A percentile compares a stretch with the other conserved stretches of the same genome.
Evolutionary conservation across 441 rosid genomes (phyloP).

Genomic region (Sinapis alba): DNA sequence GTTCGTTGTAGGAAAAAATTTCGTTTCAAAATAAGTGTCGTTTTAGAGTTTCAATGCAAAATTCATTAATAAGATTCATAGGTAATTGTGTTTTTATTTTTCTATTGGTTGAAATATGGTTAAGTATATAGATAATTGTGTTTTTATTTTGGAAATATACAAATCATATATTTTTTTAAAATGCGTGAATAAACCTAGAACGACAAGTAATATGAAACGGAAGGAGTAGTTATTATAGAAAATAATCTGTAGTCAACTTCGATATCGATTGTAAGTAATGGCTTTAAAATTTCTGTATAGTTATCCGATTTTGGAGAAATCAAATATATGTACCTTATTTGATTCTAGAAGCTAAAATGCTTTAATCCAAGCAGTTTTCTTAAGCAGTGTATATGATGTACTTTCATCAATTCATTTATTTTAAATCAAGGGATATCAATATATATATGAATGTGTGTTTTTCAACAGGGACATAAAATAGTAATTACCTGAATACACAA

Average conservation of each 20-base stretch:
- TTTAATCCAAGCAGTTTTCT: neutral
- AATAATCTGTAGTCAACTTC: slow-evolving; percentile 55
- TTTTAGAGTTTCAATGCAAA: no score
- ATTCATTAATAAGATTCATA: no score
- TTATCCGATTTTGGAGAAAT: slow-evolving; percentile 2
- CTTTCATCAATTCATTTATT: neutral
- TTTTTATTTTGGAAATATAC: no score
- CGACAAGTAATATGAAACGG: no score
- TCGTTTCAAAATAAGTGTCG: no score
- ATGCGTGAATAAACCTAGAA: no score
- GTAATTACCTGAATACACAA: neutral
- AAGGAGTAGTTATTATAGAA: slow-evolving; percentile 17
- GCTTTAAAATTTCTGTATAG: slow-evolving; percentile 47
- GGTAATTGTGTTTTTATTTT: no score
- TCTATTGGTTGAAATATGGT: no score
- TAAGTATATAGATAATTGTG: no score
- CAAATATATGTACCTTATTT: neutral
- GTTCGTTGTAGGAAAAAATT: no score
- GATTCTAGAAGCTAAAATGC: slow-evolving; percentile 31
- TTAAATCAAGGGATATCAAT: neutral
- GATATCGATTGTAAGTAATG: slow-evolving; percentile 51
- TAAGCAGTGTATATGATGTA: slow-evolving; percentile 1
- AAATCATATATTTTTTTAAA: no score
- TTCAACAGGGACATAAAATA: neutral
- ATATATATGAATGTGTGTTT: neutral